Evolutionary conservation across 306 rosid species (phyloP), one percentile per base, ranked within the genome.

Genomic region (Cercis canadensis): DNA sequence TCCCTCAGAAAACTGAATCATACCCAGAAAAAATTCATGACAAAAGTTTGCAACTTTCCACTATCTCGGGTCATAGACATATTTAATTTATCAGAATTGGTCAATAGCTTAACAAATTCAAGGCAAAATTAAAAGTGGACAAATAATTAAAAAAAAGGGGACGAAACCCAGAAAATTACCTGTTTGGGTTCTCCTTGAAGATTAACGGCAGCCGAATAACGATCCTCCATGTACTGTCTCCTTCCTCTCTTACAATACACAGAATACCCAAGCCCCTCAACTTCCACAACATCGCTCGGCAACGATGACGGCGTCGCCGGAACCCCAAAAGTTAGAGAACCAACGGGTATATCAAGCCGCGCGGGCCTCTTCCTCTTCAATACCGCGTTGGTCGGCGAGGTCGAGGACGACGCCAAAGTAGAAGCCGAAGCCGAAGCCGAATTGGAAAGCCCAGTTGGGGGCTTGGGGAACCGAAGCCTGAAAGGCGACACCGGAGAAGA

Each of bases 311-410:
- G 90, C 68, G 80, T 74, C 62, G 69, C 57, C 36, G 87, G 78
- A 61, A 56, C 85, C 16, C 68, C 82, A 8, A 87, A 81, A 44
- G 75, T 15, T 56, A 75, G 40, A 14, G 95, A 79, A 2, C 80
- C 69, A 51, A 83, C 84, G 10, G 99, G 99, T 78, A 94, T 89
- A 37, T 78, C 89, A 60, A 94, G 84, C 83, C 80, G 86, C 0
- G 88, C 66, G 0, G 99, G 99, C 58, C 99, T 78, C 73, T 94
- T 94, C 83, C 99, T 87, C 87, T 94, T 94, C 88, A 87, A 75
- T 8, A 83, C 81, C 56, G 97, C 6, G 55, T 29, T 75, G 62
- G 86, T 80, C 0, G 89, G 84, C 2, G 96, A 83, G 11, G 69
- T 55, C 2, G 87, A 58, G 0, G 84, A 72, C 18, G 68, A 29